These are phyloP conservation scores for Telfairia occidentalis DNA, from an alignment of 331 rosid genomes.

Conservation along the genomic window DNA sequence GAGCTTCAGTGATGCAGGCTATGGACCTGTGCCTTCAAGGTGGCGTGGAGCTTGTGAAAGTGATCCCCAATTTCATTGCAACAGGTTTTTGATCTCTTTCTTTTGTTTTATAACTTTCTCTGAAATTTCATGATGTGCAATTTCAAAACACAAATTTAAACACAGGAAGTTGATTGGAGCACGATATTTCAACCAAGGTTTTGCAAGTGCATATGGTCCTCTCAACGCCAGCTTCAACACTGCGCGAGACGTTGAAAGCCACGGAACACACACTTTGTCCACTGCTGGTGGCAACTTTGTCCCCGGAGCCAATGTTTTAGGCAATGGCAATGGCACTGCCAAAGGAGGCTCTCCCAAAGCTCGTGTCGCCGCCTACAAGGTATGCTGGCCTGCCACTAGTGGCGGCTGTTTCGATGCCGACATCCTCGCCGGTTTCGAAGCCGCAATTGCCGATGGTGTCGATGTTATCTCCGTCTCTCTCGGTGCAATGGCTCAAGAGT, in stretches of 20 bases:
- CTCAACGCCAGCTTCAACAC: neutral
- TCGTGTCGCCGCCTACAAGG: constrained; percentile 59
- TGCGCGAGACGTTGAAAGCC: constrained; percentile 46
- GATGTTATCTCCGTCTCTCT: constrained; percentile 47
- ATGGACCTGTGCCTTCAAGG: constrained; percentile 40
- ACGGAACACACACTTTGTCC: constrained; percentile 64
- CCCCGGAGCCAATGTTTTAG: constrained; percentile 19
- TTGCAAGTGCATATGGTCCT: neutral
- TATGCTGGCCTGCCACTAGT: constrained; percentile 36
- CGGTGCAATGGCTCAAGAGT: constrained; percentile 19
- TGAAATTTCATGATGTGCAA: no score
- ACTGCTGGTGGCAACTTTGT: constrained; percentile 58
- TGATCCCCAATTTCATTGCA: constrained; percentile 30
- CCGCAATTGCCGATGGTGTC: constrained; percentile 65
- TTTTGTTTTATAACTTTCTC: no score
- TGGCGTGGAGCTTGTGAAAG: constrained; percentile 52
- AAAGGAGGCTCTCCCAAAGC: constrained; percentile 76
- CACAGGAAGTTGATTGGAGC: constrained; percentile 70
- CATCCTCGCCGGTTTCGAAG: constrained; percentile 44
- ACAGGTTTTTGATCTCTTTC: constrained; percentile 33
- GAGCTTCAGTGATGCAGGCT: constrained; percentile 46
- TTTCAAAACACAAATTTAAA: no score
- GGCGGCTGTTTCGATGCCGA: constrained; percentile 46
- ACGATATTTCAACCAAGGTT: constrained; percentile 35
- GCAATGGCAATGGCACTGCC: constrained; percentile 51